Percentiles rank a stretch among this genome's conserved stretches.
phyloP scores from a whole-genome alignment of 2,329 filamentous ascomycete genomes.

The Fusarium hostae region DNA sequence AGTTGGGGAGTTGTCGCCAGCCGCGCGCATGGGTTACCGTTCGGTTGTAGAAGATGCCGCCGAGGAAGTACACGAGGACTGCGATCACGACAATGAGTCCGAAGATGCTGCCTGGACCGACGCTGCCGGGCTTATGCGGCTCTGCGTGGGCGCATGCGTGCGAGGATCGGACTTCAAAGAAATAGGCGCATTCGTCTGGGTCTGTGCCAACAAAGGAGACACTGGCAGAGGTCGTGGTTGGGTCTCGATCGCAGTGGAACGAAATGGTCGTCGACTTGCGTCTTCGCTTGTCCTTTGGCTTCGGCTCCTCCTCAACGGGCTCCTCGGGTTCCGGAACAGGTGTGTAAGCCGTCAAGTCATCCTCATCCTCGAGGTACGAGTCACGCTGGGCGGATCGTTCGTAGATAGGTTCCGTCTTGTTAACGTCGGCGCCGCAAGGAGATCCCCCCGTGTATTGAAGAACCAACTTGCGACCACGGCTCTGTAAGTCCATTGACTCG shows the following conservation, averaged over 20 bases:
- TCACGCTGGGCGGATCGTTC: conserved; percentile 45
- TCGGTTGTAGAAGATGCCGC: conserved; percentile 94
- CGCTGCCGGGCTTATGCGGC: conserved; percentile 77
- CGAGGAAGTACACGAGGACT: conserved; percentile 87
- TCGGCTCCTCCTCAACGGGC: conserved; percentile 33
- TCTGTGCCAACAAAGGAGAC: conserved; percentile 86
- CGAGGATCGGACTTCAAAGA: conserved; percentile 90
- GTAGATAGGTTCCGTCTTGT: conserved; percentile 48
- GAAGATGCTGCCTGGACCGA: conserved; percentile 81
- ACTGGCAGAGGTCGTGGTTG: conserved; percentile 72
- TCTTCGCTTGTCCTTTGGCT: conserved; percentile 48
- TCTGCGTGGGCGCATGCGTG: conserved; percentile 79
- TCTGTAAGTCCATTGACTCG: conserved; percentile 64
- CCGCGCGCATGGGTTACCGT: conserved; percentile 94
- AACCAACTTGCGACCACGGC: conserved; percentile 78
- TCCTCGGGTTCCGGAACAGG: conserved; percentile 24
- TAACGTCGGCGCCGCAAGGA: conserved; percentile 68
- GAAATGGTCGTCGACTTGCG: conserved; percentile 89
- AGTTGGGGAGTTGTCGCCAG: conserved; percentile 96
- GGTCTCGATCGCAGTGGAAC: conserved; percentile 90
- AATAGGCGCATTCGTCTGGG: conserved; percentile 91
- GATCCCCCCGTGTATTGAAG: conserved; percentile 83
- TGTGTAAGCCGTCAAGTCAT: conserved; percentile 21
- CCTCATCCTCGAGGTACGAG: conserved; percentile 45
- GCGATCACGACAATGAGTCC: conserved; percentile 83